These are phyloP conservation scores for Nemania sp. DNA, from an alignment of 2,329 filamentous ascomycete species.

Conservation along the genomic window DNA sequence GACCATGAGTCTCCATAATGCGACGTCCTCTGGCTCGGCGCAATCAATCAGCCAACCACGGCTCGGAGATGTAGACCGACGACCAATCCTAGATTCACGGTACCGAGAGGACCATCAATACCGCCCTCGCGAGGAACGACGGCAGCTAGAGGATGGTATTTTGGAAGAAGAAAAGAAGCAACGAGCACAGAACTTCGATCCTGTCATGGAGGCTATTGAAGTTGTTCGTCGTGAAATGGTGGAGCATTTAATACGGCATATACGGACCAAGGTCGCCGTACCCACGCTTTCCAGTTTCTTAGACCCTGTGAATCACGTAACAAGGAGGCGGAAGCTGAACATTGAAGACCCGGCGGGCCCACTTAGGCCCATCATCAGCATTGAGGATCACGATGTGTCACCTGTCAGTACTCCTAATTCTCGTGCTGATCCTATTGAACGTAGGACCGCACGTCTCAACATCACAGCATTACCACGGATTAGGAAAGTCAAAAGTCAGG, in stretches of 20 bases:
- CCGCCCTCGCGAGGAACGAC: slow-evolving; percentile 67
- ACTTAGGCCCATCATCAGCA: slow-evolving; percentile 54
- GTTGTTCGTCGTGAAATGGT: slow-evolving; percentile 78
- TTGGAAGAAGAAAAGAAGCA: slow-evolving; percentile 88
- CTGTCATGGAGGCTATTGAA: slow-evolving; percentile 81
- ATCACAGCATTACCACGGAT: slow-evolving; percentile 73
- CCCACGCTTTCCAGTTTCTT: slow-evolving; percentile 80
- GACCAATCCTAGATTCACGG: slow-evolving; percentile 48
- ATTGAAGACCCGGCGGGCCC: slow-evolving; percentile 39
- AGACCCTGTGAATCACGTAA: slow-evolving; percentile 76
- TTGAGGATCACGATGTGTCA: slow-evolving; percentile 64
- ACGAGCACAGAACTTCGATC: slow-evolving; percentile 84
- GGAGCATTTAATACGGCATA: slow-evolving; percentile 85
- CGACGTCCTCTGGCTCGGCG: slow-evolving; percentile 39
- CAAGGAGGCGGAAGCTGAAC: slow-evolving; percentile 79
- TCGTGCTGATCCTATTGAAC: slow-evolving; percentile 63
- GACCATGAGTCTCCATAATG: slow-evolving; percentile 78
- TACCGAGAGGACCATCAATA: slow-evolving; percentile 69
- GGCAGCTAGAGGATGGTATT: slow-evolving; percentile 77
- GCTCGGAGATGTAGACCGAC: slow-evolving; percentile 32
- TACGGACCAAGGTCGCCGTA: slow-evolving; percentile 83
- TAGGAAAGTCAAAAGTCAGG: slow-evolving; percentile 65
- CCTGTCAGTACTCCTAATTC: slow-evolving; percentile 68
- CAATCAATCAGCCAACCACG: slow-evolving; percentile 30
- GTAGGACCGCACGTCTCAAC: slow-evolving; percentile 59